Base-by-base conservation (phyloP, 1,139 yeast species). In the Candida neerlandica region DNA sequence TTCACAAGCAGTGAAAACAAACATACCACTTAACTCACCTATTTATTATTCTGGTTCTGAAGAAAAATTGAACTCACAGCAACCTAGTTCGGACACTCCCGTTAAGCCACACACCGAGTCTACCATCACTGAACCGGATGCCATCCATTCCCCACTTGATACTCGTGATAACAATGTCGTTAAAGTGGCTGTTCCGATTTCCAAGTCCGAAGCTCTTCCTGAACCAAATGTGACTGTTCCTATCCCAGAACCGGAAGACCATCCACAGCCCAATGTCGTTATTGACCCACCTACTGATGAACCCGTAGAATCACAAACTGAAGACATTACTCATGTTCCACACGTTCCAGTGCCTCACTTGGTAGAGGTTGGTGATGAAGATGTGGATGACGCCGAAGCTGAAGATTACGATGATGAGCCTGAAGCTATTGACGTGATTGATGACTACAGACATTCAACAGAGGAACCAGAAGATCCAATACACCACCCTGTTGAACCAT, bases 321-420 rank as follows among this genome's bases (percentile, higher is more conserved):
- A 27, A 27, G 32, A 27, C 4, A 27, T 12, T 5, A 12, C 4
- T 10, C n/a, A 27, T 5, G 32, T 27, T 27, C 32, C 32, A 4
- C 32, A 27, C 14, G 40, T 37, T n/a, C 40, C 40, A 10, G 40
- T 37, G 14, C 40, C 40, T 4, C 40, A 37, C n/a, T 37, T 37
- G 27, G 40, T 37, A 12, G 40, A 37, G 19, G 40, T 37, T 12
- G 40, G 19, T 11, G n/a, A 12, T 12, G 40, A 37, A 11, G 19
- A 19, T 19, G 27, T 12, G 7, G 29, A 37, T n/a, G 40, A 37
- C 6, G 37, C 14, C 6, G 40, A 37, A 15, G 10, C n/a, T n/a
- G n/a, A n/a, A n/a, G n/a, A n/a, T n/a, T n/a, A 19, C 16, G 26
- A 2, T 16, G 23, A 35, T 5, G 39, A 35, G 11, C 7, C 23